Base-by-base conservation (phyloP, 139 green algal genomes). In the Haematococcus sp. region DNA sequence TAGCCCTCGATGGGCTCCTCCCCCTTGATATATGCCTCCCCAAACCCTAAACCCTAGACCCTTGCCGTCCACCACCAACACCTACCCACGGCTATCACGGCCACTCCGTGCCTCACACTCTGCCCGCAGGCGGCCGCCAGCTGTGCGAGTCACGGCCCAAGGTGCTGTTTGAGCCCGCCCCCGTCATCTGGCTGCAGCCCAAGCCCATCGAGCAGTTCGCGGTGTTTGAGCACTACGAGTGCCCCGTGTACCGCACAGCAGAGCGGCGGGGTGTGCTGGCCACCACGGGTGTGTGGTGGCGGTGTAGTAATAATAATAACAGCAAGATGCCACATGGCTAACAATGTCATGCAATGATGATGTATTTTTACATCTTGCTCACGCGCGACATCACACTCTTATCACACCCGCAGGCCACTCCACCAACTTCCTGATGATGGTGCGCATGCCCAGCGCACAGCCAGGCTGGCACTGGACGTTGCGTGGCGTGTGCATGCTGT, bases 381-480 rank as follows among this genome's bases (percentile, higher is more conserved):
- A n/a, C n/a, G n/a, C n/a, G n/a, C n/a, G n/a, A n/a, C n/a, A n/a
- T n/a, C n/a, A n/a, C n/a, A n/a, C n/a, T n/a, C n/a, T n/a, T n/a
- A n/a, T n/a, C n/a, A n/a, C n/a, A n/a, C n/a, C n/a, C n/a, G n/a
- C n/a, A n/a, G 90, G 90, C 1, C 90, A 95, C 81, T 90, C 81
- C n/a, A 95, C 89, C 27, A 95, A 95, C 73, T 95, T 93, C 78
- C 84, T 95, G 1, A 91, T 92, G 83, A 86, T 89, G 73, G 73
- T 92, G n/a, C 70, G 73, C 40, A 73, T 95, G 76, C 90, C 89
- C 0, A 86, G 68, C n/a, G 68, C 74, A 22, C 63, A 81, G 76
- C 78, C 76, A 19, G 68, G 85, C 28, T 80, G 59, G 44, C 85
- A 93, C 68, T 95, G 89, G 89, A 90, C 82, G 25, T 82, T 91